phyloP scores from a whole-genome alignment of 208 protist species.

The Leishmania gerbilli region DNA sequence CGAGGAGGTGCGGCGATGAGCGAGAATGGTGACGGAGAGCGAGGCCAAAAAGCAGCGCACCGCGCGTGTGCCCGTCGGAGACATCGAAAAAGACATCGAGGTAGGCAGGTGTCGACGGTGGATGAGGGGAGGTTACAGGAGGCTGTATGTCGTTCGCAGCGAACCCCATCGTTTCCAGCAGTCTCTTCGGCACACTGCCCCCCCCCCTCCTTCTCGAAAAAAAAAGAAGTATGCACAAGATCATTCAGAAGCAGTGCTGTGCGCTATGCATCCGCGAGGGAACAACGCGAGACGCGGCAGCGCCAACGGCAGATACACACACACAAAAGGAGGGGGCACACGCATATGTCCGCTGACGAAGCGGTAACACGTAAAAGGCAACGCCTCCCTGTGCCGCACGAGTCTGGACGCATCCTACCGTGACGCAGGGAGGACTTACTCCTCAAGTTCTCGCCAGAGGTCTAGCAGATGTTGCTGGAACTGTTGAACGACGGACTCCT shows the following conservation, averaged over 20 bases:
- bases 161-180: neutral
- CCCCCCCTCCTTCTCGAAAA: no score
- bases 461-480: conserved; percentile 7
- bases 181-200: neutral
- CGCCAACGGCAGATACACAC: neutral
- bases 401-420: neutral
- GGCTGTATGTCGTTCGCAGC: neutral
- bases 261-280: neutral
- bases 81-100: neutral
- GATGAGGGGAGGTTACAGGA: neutral
- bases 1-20: neutral
- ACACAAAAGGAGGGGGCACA: neutral
- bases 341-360: neutral
- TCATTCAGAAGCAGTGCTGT: neutral
- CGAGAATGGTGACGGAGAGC: neutral
- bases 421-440: neutral
- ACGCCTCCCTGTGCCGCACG: neutral
- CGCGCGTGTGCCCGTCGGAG: neutral
- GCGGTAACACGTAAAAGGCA: neutral
- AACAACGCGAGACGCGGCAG: neutral
- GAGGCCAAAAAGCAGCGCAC: neutral
- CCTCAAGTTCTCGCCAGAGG: neutral
- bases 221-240: no score
- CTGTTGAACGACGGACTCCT: neutral
- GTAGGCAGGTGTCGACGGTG: neutral